Conservation (phyloP, 805 yeast genomes). For the Diddensiella transvaalensis region DNA sequence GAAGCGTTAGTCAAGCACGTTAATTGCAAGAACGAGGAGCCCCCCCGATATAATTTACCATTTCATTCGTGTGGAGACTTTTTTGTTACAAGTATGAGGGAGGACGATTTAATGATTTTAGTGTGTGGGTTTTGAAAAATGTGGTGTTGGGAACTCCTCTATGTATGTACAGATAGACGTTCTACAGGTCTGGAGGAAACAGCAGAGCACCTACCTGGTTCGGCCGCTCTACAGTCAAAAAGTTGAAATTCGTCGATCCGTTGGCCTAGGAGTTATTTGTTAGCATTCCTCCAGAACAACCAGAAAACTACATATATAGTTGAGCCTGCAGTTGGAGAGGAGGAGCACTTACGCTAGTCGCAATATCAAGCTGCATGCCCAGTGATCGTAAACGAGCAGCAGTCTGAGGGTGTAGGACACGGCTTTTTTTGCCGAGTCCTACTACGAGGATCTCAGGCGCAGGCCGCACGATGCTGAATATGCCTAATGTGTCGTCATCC, state of each 20-base stretch:
- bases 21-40: too few relatives aligned
- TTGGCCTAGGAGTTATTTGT: slow-evolving; percentile 29
- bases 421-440: slow-evolving; percentile 64
- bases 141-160: background rate
- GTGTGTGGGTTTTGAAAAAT: background rate
- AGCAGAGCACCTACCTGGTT: slow-evolving; percentile 67
- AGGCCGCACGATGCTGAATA: slow-evolving; percentile 60
- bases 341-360: slow-evolving; percentile 46
- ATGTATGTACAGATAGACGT: background rate
- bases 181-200: slow-evolving; percentile 60
- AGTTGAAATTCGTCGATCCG: slow-evolving; percentile 68
- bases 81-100: background rate
- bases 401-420: slow-evolving; percentile 60
- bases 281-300: too few relatives aligned
- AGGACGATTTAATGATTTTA: background rate
- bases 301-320: background rate
- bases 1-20: too few relatives aligned
- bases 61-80: background rate
- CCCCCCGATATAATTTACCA: background rate
- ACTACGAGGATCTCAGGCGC: slow-evolving; percentile 72
- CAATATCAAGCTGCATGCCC: slow-evolving; percentile 69
- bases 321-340: background rate
- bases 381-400: slow-evolving; percentile 46
- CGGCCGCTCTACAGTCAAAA: slow-evolving; percentile 78
- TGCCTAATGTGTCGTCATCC: slow-evolving; percentile 40